Evolutionary conservation across 83 land plant genomes (phyloP), one percentile per base, ranked within the genome.

Genomic region (Picea abies): DNA sequence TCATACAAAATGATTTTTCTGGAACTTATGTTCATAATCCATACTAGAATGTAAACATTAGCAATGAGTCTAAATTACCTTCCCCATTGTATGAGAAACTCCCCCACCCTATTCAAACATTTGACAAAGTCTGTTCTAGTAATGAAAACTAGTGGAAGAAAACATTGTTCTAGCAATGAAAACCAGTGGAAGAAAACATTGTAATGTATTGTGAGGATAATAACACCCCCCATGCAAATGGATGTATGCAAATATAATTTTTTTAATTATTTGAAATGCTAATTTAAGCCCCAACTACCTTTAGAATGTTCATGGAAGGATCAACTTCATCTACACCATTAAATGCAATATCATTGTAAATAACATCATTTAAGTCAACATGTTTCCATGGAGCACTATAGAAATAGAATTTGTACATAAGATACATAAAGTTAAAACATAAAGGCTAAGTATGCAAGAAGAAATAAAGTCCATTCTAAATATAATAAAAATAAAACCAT

Each of bases 41-140:
- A 25, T 3, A 23, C 82, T 67, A 62, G 22, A 75, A 32, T 22
- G 58, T 52, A 52, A 11, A 52, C 15, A 41, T 72, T 65, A 62
- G 39, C 25, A 26, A 29, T n/a, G n/a, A 60, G 56, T 82, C 12
- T 64, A 19, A 12, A 26, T 79, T 82, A 87, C 91, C 91, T 91
- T 91, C 52, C 88, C 87, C 91, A 87, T 89, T 69, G 93, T 91
- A 85, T 91, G 93, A 60, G 90, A 88, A 37, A 88, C 93, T 71
- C 92, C 92, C 61, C 90, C 92, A 63, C 92, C 93, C 92, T 88
- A 79, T 47, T 32, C 81, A 81, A 8, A 60, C 20, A 39, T 49
- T 62, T 61, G 23, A 29, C 71, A 79, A n/a, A 26, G 41, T 63
- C 73, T 29, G 20, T 79, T 79, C 22, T 14, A 12, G 60, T 16